Evolutionary conservation across 2,329 filamentous ascomycete genomes (phyloP), one percentile per base, ranked within the genome.

Genomic region (Colletotrichum costaricense): DNA sequence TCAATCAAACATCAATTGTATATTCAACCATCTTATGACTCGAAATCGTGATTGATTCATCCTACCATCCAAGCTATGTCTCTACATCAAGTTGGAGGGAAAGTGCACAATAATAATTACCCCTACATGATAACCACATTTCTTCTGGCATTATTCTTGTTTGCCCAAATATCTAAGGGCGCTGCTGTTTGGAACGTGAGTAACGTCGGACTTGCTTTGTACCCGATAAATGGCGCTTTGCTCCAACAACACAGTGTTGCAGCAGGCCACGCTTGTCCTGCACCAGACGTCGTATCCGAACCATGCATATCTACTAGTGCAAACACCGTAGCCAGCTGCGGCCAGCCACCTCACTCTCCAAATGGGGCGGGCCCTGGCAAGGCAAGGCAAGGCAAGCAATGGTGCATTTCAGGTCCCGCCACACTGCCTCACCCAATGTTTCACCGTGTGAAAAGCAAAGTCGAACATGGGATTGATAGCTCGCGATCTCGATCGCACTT

Each of bases 361-460:
- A 16, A 33, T 55, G 42, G n/a, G 55, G n/a, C 26, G 52, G 19
- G 42, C 7, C 38, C 38, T 42, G 38, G 38, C 3, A 60, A 24
- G 42, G 19, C 16, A 49, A 49, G 42, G 11, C 16, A 49, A 49
- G 42, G 11, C 33, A 35, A 35, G 33, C 22, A 30, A 38, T 59
- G 46, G 28, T 67, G 55, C 42, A 67, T n/a, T 19, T 22, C 42
- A 49, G 49, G 16, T 71, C 26, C 67, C 30, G 60, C 62, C 71
- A 57, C 49, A 54, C 42, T 64, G 66, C 70, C 52, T 72, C 59
- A 24, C 28, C 22, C 55, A 35, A 46, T 66, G 71, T 73, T 73
- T 73, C 71, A 71, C 62, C 26, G 56, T 33, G 33, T 33, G 49
- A 66, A 57, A 73, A 73, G 60, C 55, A 66, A 65, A 33, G 60